phyloP scores from a whole-genome alignment of 208 protist genomes.

The Leishmania turanica region DNA sequence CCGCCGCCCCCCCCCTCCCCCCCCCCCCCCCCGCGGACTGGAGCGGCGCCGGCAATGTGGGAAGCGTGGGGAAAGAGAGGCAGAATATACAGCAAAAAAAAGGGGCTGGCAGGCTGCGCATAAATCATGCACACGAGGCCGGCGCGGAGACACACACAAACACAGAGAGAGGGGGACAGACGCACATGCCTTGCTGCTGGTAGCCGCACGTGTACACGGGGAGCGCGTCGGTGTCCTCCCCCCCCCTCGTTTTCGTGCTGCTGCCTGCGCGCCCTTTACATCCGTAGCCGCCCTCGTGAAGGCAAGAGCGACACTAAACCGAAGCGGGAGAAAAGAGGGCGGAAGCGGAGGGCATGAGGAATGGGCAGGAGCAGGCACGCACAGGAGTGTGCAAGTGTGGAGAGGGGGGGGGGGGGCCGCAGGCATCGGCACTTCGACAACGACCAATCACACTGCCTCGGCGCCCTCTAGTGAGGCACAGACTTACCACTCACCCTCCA shows the following conservation, averaged over 20 bases:
- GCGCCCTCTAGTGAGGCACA: not conserved
- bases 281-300: not conserved
- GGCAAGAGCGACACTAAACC: not conserved
- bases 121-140: not conserved
- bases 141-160: not conserved
- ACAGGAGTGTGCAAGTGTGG: not conserved
- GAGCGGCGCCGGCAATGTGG: not conserved
- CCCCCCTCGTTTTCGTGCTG: not conserved
- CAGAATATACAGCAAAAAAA: not conserved
- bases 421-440: not conserved
- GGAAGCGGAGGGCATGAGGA: not conserved
- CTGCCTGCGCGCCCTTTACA: not conserved
- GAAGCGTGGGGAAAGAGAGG: not conserved
- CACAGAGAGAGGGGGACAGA: not conserved
- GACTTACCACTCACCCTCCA: slow-evolving; percentile 16
- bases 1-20: not conserved
- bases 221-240: not conserved
- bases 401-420: too few relatives aligned
- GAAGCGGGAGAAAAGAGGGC: not conserved
- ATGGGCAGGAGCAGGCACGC: not conserved
- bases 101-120: not conserved
- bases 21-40: not conserved
- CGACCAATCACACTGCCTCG: not conserved
- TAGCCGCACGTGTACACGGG: not conserved
- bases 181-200: not conserved